Percentiles rank a stretch among this genome's conserved stretches.
These are phyloP conservation scores for Centrapalus pauciflorus DNA, from an alignment of 129 eudicot species.

Conservation along the genomic window DNA sequence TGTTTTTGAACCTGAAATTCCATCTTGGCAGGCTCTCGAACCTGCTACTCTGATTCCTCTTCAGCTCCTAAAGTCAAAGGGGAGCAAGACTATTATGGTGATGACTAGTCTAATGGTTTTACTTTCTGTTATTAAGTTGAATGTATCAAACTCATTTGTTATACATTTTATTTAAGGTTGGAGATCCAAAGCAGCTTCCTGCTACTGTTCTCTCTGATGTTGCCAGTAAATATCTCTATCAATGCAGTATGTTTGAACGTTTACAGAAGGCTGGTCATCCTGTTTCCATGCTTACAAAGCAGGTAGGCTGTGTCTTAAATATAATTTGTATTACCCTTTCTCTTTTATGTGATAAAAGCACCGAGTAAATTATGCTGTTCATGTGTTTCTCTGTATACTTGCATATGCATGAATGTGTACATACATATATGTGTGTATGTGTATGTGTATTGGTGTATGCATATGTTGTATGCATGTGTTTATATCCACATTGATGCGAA, in stretches of 20 bases:
- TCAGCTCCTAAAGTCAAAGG: conserved; percentile 85
- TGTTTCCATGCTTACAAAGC: conserved; percentile 81
- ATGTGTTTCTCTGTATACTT: background rate
- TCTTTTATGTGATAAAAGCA: conserved; percentile 4
- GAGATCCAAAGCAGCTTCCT: conserved; percentile 99
- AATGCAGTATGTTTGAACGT: conserved; percentile 99
- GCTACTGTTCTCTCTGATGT: conserved; percentile 90
- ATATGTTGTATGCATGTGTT: no score
- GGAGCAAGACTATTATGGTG: conserved; percentile 89
- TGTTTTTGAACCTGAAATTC: conserved; percentile 10
- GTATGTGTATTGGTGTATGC: background rate
- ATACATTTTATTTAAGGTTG: conserved; percentile 51
- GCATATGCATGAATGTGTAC: conserved; percentile 4
- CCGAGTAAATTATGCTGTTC: background rate
- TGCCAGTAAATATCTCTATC: conserved; percentile 82
- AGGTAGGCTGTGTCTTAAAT: conserved; percentile 40
- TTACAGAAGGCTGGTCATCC: conserved; percentile 93
- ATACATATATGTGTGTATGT: background rate
- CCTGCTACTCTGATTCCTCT: conserved; percentile 96
- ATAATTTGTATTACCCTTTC: background rate
- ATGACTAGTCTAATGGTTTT: background rate
- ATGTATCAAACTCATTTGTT: background rate
- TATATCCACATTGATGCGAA: background rate
- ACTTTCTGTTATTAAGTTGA: background rate
- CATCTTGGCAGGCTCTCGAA: conserved; percentile 73